A percentile compares a stretch with the other conserved stretches of the same genome.
Conservation (phyloP, 768 basidiomycete genomes). For the Chalciporus piperatus region DNA sequence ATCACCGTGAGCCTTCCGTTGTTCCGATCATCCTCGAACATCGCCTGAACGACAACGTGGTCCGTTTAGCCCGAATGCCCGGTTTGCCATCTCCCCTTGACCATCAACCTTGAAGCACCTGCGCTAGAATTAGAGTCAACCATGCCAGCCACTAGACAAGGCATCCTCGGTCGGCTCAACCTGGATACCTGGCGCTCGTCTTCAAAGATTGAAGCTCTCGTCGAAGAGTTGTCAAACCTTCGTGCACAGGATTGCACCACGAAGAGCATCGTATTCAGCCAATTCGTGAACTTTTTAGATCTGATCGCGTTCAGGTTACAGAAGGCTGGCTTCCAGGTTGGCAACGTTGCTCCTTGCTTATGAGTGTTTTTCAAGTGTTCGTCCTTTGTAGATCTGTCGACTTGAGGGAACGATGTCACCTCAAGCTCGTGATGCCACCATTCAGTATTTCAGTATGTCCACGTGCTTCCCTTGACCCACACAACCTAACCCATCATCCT, state of each 20-base stretch:
- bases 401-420: constrained; percentile 98
- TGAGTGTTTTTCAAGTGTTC: background rate
- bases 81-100: constrained; percentile 87
- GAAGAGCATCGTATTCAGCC: constrained; percentile 96
- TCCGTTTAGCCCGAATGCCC: constrained; percentile 79
- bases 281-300: constrained; percentile 92
- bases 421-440: constrained; percentile 90
- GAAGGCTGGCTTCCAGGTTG: constrained; percentile 84
- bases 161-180: constrained; percentile 89
- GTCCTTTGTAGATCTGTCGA: constrained; percentile 69
- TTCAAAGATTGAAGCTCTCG: constrained; percentile 94
- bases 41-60: background rate
- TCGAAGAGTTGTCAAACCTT: constrained; percentile 89
- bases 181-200: constrained; percentile 90
- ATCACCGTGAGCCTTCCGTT: constrained; percentile 43
- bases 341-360: constrained; percentile 20
- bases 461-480: background rate
- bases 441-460: constrained; percentile 83
- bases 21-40: background rate
- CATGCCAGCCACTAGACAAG: constrained; percentile 58
- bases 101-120: constrained; percentile 94
- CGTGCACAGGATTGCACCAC: constrained; percentile 83
- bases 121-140: constrained; percentile 80
- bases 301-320: constrained; percentile 91
- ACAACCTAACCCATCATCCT: background rate